Conservation (phyloP, 2,329 filamentous ascomycete species). For the Fusarium sarcochroum region DNA sequence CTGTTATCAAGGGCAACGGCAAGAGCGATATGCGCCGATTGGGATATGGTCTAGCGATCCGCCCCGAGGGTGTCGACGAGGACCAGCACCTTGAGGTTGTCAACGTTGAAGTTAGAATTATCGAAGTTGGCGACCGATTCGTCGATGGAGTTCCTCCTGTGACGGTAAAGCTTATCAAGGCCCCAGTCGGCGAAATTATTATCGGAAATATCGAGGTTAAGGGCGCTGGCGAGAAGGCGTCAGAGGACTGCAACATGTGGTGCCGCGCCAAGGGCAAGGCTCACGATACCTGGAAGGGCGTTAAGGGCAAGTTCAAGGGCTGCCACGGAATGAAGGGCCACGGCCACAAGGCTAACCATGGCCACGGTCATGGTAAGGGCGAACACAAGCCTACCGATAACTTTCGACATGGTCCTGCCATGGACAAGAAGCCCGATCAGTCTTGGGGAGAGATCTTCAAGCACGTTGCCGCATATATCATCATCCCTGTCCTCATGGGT, state of each 20-base stretch:
- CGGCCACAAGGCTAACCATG: conserved; percentile 28
- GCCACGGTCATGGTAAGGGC: conserved; percentile 35
- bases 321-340: conserved; percentile 46
- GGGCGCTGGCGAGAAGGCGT: conserved; percentile 38
- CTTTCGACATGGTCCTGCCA: conserved; percentile 27
- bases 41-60: conserved; percentile 64
- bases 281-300: conserved; percentile 47
- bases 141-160: conserved; percentile 69
- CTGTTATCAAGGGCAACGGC: conserved; percentile 59
- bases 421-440: conserved; percentile 44
- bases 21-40: conserved; percentile 58
- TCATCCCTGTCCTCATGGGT: conserved; percentile 78
- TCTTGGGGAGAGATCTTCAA: conserved; percentile 64
- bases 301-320: conserved; percentile 47
- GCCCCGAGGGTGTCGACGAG: conserved; percentile 62
- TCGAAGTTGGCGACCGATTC: conserved; percentile 70
- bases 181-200: conserved; percentile 66
- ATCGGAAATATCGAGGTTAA: conserved; percentile 64
- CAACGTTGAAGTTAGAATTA: conserved; percentile 69
- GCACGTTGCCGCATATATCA: conserved; percentile 72
- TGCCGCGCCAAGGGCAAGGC: conserved; percentile 61
- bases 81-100: conserved; percentile 67
- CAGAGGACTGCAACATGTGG: conserved; percentile 63
- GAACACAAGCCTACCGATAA: conserved; percentile 43
- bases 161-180: conserved; percentile 73